These are phyloP conservation scores for Pythium sukuiense DNA, from an alignment of 352 stramenopile species.

Conservation along the genomic window DNA sequence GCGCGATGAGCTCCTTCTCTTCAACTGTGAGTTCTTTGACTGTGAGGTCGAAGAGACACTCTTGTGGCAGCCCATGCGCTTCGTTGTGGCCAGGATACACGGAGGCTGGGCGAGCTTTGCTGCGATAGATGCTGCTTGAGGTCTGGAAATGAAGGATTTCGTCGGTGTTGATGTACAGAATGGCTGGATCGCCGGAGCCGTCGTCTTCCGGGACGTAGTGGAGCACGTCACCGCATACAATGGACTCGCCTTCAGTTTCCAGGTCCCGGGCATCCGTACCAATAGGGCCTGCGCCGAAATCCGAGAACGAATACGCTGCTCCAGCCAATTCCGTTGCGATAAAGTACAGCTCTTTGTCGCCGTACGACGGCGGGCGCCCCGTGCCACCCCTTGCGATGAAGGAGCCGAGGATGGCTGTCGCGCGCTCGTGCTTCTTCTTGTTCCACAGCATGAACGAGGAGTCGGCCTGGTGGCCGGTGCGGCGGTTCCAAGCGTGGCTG, in stretches of 20 bases:
- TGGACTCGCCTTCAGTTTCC: constrained; percentile 29
- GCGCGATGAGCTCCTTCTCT: background rate
- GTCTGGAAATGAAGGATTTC: constrained; percentile 29
- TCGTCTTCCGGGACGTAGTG: constrained; percentile 48
- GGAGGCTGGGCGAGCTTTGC: background rate
- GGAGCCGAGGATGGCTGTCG: constrained; percentile 55
- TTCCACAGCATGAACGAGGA: constrained; percentile 75
- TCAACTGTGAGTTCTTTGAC: background rate
- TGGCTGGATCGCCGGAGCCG: constrained; percentile 13
- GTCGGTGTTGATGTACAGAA: constrained; percentile 72
- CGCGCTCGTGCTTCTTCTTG: constrained; percentile 57
- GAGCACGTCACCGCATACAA: constrained; percentile 52
- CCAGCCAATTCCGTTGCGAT: constrained; percentile 61
- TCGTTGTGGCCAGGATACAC: background rate
- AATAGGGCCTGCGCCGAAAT: constrained; percentile 54
- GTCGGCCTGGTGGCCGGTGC: constrained; percentile 68
- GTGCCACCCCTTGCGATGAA: constrained; percentile 41
- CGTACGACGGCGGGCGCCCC: constrained; percentile 42
- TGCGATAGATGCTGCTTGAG: background rate
- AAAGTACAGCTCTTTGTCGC: constrained; percentile 81
- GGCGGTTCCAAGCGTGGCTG: constrained; percentile 67
- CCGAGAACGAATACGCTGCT: constrained; percentile 62
- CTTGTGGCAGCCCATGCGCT: background rate
- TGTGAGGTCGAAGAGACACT: background rate
- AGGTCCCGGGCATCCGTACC: constrained; percentile 36